These are phyloP conservation scores for Geotrichum australiense DNA, from an alignment of 1,139 yeast genomes.

Conservation along the genomic window DNA sequence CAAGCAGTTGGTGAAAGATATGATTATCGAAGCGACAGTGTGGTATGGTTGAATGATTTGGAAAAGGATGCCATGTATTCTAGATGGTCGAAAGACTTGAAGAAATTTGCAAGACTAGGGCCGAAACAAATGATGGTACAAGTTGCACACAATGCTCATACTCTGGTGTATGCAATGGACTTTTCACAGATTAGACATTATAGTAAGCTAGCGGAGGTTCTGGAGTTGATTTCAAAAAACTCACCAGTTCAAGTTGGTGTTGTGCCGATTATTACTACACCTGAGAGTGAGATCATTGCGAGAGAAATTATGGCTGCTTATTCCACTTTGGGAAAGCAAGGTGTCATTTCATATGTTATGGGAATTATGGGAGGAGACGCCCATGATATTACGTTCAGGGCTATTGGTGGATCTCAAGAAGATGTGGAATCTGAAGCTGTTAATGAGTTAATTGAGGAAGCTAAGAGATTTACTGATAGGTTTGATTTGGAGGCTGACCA, in stretches of 20 bases:
- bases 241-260: slow-evolving; percentile 79
- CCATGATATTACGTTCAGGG: slow-evolving; percentile 20
- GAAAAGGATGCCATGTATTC: slow-evolving; percentile 55
- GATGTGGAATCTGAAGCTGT: slow-evolving; percentile 17
- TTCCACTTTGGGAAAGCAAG: slow-evolving; percentile 24
- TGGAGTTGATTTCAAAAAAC: slow-evolving; percentile 37
- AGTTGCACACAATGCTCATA: slow-evolving; percentile 67
- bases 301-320: slow-evolving; percentile 37
- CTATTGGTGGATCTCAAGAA: slow-evolving; percentile 19
- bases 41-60: slow-evolving; percentile 72
- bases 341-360: slow-evolving; percentile 28
- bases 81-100: slow-evolving; percentile 40
- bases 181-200: slow-evolving; percentile 37
- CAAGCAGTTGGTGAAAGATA: slow-evolving; percentile 27
- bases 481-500: slow-evolving; percentile 35
- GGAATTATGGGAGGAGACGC: slow-evolving; percentile 22
- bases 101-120: background rate
- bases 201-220: slow-evolving; percentile 7
- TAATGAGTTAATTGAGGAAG: slow-evolving; percentile 22
- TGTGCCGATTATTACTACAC: slow-evolving; percentile 46
- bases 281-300: slow-evolving; percentile 28
- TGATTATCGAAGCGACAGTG: slow-evolving; percentile 42
- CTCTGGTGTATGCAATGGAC: slow-evolving; percentile 64
- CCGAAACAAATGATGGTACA: slow-evolving; percentile 60
- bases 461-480: slow-evolving; percentile 32